Percentiles rank a stretch among this genome's conserved stretches.
Conservation (phyloP, 1,139 yeast species). For the Pichia sp. region DNA sequence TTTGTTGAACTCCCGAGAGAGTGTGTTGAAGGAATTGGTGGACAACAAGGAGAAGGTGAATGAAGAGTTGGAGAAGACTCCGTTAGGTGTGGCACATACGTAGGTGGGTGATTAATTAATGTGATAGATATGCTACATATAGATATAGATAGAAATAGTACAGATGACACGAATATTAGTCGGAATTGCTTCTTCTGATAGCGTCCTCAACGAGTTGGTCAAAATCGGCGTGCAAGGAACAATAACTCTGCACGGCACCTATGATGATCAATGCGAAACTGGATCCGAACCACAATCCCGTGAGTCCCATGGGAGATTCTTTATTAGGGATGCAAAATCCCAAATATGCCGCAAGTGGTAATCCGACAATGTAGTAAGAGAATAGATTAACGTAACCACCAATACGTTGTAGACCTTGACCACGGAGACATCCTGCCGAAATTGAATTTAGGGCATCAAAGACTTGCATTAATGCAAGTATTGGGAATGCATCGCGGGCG, state of each 20-base stretch:
- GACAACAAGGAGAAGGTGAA: no score
- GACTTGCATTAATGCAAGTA: conserved; percentile 48
- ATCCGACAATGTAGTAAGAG: conserved; percentile 46
- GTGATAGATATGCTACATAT: no score
- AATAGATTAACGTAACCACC: conserved; percentile 51
- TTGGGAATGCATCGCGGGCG: conserved; percentile 41
- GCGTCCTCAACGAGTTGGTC: conserved; percentile 42
- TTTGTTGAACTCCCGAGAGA: no score
- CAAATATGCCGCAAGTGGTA: conserved; percentile 42
- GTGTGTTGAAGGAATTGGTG: no score
- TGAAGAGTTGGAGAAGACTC: no score
- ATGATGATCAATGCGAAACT: conserved; percentile 45
- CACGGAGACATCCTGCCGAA: conserved; percentile 53
- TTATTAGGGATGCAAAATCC: conserved; percentile 37
- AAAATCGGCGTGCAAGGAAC: conserved; percentile 49
- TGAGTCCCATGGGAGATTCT: conserved; percentile 27
- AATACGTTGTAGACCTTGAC: conserved; percentile 53
- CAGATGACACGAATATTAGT: conserved; percentile 6
- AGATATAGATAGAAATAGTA: neutral
- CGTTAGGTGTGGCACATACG: no score
- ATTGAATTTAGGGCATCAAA: conserved; percentile 54
- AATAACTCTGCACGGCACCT: conserved; percentile 46
- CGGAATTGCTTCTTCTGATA: conserved; percentile 30
- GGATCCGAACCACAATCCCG: conserved; percentile 51
- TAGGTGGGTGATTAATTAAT: no score